Base-by-base conservation (phyloP, 768 basidiomycete genomes). In the Podaxis carcinomalis region DNA sequence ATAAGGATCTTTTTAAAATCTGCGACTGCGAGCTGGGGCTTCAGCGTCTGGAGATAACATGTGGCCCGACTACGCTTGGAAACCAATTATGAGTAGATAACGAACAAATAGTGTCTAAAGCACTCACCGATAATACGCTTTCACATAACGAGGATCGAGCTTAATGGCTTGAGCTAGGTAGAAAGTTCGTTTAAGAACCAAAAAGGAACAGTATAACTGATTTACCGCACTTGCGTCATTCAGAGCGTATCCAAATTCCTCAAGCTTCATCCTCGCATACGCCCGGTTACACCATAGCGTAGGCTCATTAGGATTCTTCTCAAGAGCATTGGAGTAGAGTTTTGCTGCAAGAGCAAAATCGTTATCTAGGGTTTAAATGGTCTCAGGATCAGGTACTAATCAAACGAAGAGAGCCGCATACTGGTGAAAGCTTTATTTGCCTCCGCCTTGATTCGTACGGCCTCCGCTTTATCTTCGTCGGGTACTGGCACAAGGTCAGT, bases 231-330 rank as follows among this genome's bases (percentile, higher is more conserved):
- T 85, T 44, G 93, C 86, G 77, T 98, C 96, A 28, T 78, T 77
- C 27, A 96, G 82, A 14, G 95, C 97, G 69, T 95, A 94, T 2
- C 97, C 97, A 68, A 90, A 89, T 75, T 99, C 82, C 72, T 99
- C 91, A 58, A 98, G 74, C 76, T 92, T 97, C 74, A 95, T 93
- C 54, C 96, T 84, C 13, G 92, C 83, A 74, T 93, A 92, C 1
- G 97, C 94, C 39, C 96, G 84, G 74, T 98, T 98, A 70, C 90
- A 95, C 90, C 92, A 98, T 56, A 96, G 73, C 13, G 93, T 95
- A 56, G 94, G 77, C 67, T 98, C 96, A 58, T 79, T 78, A 0
- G 94, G 95, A 70, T 99, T 95, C 69, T 88, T 83, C 65, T 89
- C 86, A 65, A 98, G 90, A 1, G 96, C 93, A 39, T 86, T 75